These are phyloP conservation scores for Daldinia loculata DNA, from an alignment of 495 filamentous ascomycete species.

Conservation along the genomic window DNA sequence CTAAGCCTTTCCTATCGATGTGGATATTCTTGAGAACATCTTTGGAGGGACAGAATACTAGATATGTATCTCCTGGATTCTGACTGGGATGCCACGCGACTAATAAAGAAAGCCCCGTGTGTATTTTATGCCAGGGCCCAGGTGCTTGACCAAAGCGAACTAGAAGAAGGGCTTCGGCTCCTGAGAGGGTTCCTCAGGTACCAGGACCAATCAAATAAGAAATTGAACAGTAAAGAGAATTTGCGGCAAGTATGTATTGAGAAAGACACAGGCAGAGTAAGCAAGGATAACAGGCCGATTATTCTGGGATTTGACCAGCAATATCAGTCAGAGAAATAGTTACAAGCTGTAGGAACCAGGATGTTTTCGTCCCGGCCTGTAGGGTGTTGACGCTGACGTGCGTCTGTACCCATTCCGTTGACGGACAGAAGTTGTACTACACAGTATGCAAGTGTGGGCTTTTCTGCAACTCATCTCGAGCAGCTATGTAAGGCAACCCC, in stretches of 20 bases:
- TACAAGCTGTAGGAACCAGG: constrained; percentile 19
- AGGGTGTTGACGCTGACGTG: constrained; percentile 7
- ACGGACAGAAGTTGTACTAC: constrained; percentile 16
- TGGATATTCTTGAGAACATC: constrained; percentile 12
- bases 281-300: constrained; percentile 20
- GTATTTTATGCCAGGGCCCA: constrained; percentile 12
- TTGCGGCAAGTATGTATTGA: constrained; percentile 8
- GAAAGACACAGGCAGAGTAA: constrained; percentile 20
- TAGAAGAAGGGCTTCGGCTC: constrained; percentile 13
- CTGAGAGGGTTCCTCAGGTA: constrained; percentile 17
- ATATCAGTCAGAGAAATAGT: not conserved
- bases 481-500: constrained; percentile 17
- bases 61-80: constrained; percentile 17
- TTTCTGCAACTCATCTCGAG: constrained; percentile 5
- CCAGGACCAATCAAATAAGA: constrained; percentile 26
- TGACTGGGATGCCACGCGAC: constrained; percentile 23
- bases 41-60: constrained; percentile 9
- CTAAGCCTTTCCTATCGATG: constrained; percentile 1
- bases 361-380: constrained; percentile 3
- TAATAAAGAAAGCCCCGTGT: constrained; percentile 11
- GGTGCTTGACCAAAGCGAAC: constrained; percentile 12
- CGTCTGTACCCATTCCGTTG: constrained; percentile 5
- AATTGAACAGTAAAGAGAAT: constrained; percentile 18
- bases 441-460: constrained; percentile 9
- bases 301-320: constrained; percentile 3